Evolutionary conservation across 106 monocot genomes (phyloP).

Genomic region (Chionographis japonica): DNA sequence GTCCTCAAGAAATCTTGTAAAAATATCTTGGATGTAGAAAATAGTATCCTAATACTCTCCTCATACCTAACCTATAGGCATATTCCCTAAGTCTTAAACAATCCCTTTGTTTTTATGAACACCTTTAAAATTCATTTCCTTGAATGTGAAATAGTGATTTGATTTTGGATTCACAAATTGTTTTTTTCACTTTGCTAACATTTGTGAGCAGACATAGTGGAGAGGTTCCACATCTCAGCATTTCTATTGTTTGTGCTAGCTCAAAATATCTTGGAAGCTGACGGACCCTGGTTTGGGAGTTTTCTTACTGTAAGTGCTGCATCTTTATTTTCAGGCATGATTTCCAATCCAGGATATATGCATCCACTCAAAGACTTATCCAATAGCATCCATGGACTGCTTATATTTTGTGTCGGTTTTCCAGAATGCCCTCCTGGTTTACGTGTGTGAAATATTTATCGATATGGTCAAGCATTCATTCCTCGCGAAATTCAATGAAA

Average conservation of each 20-base stretch:
- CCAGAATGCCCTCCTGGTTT: slow-evolving; percentile 79
- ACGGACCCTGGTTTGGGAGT: slow-evolving; percentile 68
- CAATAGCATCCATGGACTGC: no score
- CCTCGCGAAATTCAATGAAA: slow-evolving; percentile 95
- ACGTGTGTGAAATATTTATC: slow-evolving; percentile 78
- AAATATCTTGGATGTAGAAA: no score
- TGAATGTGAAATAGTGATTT: no score
- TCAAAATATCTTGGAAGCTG: slow-evolving; percentile 83
- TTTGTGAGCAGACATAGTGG: slow-evolving; percentile 50
- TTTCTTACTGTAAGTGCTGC: slow-evolving; percentile 51
- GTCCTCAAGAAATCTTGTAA: no score
- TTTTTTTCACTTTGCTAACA: background rate
- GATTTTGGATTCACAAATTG: background rate
- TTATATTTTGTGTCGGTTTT: slow-evolving; percentile 14
- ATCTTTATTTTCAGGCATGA: slow-evolving; percentile 1
- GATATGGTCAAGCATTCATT: slow-evolving; percentile 94
- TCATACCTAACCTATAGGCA: no score
- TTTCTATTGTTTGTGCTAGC: slow-evolving; percentile 77
- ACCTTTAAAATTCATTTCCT: no score
- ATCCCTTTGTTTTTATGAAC: no score
- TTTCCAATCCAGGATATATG: background rate
- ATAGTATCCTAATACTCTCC: no score
- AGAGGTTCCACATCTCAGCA: slow-evolving; percentile 72
- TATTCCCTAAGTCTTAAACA: no score
- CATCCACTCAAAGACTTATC: background rate